Percentiles rank a stretch among this genome's conserved stretches.
These are phyloP conservation scores for Trypanosoma melophagium DNA, from an alignment of 208 protist genomes.

Conservation along the genomic window DNA sequence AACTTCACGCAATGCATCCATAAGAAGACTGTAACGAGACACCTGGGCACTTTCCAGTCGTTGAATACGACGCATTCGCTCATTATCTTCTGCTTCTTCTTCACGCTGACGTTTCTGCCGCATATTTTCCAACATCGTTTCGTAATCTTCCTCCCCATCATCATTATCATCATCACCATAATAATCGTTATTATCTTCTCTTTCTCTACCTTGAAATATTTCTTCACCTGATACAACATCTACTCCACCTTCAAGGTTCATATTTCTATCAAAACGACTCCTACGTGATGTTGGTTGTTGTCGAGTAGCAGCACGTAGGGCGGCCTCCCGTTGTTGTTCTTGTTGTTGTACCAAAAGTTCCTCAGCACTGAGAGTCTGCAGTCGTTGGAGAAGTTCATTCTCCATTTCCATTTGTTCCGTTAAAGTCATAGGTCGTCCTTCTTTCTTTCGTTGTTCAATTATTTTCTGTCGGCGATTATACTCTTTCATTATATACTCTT, in stretches of 20 bases:
- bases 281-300: constrained; percentile 28
- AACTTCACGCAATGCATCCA: constrained; percentile 42
- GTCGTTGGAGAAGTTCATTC: constrained; percentile 55
- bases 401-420: constrained; percentile 82
- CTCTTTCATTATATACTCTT: constrained; percentile 80
- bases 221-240: constrained; percentile 17
- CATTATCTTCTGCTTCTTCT: constrained; percentile 27
- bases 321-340: constrained; percentile 41
- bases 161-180: constrained; percentile 24
- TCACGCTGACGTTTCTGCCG: constrained; percentile 25
- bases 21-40: constrained; percentile 30
- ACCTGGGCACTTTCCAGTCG: constrained; percentile 17
- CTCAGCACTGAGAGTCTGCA: constrained; percentile 46
- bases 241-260: constrained; percentile 28
- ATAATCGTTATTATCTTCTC: neutral
- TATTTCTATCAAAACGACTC: constrained; percentile 31
- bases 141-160: constrained; percentile 26
- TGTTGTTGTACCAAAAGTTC: constrained; percentile 59
- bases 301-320: constrained; percentile 33
- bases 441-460: constrained; percentile 62
- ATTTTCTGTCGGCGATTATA: constrained; percentile 69
- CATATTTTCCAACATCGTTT: constrained; percentile 33
- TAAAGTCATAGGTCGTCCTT: constrained; percentile 78
- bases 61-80: constrained; percentile 14
- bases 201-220: constrained; percentile 1